Evolutionary conservation across 2,329 filamentous ascomycete genomes (phyloP).

Genomic region (Plectosphaerella cucumerina): DNA sequence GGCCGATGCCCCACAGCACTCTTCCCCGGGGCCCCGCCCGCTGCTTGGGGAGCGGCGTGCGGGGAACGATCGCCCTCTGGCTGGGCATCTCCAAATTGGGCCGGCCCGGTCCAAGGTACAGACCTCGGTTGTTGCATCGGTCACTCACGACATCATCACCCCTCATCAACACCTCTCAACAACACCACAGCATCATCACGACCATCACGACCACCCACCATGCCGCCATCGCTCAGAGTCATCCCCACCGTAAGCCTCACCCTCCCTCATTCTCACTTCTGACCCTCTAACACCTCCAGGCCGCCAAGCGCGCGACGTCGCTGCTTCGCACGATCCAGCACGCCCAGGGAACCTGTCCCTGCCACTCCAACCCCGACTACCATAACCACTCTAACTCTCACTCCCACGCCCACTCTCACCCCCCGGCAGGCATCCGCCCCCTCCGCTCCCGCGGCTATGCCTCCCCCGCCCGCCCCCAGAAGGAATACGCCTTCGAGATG

Average conservation of each 20-base stretch:
- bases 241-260: constrained; percentile 19
- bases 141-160: too few species aligned
- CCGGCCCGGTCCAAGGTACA: too few species aligned
- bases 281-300: constrained; percentile 29
- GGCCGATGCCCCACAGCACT: too few species aligned
- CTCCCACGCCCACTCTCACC: constrained; percentile 8
- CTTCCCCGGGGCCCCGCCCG: too few species aligned
- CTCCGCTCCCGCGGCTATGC: constrained; percentile 46
- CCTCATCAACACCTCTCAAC: too few species aligned
- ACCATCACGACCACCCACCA: neutral
- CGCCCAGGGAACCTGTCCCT: constrained; percentile 83
- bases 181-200: too few species aligned
- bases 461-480: constrained; percentile 70
- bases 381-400: constrained; percentile 60
- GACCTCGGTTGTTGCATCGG: too few species aligned
- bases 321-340: constrained; percentile 88
- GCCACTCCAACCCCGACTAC: constrained; percentile 83
- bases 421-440: constrained; percentile 47
- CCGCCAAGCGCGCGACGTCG: constrained; percentile 61
- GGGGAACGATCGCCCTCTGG: too few species aligned
- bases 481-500: constrained; percentile 99
- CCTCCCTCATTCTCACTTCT: neutral
- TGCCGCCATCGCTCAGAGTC: constrained; percentile 18
- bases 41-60: too few species aligned
- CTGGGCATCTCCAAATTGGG: too few species aligned